Evolutionary conservation across 169 alveolate genomes (phyloP), one percentile per base, ranked within the genome.

Genomic region (Eimeria mitis): DNA sequence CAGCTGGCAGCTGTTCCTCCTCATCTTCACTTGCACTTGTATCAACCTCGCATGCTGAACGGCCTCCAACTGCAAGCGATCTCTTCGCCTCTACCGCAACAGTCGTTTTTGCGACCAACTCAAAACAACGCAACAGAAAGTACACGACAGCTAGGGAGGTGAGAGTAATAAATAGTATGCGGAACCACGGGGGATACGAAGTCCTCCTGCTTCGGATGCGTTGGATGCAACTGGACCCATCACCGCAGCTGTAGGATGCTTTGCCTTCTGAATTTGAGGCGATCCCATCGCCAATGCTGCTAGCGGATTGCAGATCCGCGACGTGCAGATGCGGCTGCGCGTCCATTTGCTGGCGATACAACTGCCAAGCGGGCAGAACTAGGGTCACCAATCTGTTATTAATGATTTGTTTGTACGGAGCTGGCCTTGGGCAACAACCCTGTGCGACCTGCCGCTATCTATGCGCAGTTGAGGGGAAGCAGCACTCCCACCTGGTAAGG

Each of bases 41-140:
- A 5, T 1, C 52, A 31, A 31, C 59, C 52, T 37, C 31, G 34
- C 84, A 75, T 8, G 84, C 19, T 19, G 34, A 14, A 21, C 54
- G 56, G 34, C 84, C 34, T 25, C 56, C 84, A 75, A 6, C 56
- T 75, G 84, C 84, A n/a, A 75, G 84, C n/a, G 54, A 37, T 34
- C 84, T 75, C 9, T 34, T 28, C 84, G n/a, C 9, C 34, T 37
- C 59, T 8, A 75, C 84, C 28, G 16, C 84, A 28, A 13, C 54
- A 40, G 54, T 28, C 13, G 23, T 75, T 21, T 25, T n/a, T 37
- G 16, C 14, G 37, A 37, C 19, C 56, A 75, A 25, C 21, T 40
- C 59, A 75, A 75, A 75, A 28, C 84, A 75, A 13, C 34, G 56
- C 84, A 75, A 75, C 52, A 75, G 11, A 23, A 75, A 40, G 84